A percentile compares a stretch with the other conserved stretches of the same genome.
Evolutionary conservation across 2,329 filamentous ascomycete species (phyloP).

Genomic region (Sphaceloma murrayae): DNA sequence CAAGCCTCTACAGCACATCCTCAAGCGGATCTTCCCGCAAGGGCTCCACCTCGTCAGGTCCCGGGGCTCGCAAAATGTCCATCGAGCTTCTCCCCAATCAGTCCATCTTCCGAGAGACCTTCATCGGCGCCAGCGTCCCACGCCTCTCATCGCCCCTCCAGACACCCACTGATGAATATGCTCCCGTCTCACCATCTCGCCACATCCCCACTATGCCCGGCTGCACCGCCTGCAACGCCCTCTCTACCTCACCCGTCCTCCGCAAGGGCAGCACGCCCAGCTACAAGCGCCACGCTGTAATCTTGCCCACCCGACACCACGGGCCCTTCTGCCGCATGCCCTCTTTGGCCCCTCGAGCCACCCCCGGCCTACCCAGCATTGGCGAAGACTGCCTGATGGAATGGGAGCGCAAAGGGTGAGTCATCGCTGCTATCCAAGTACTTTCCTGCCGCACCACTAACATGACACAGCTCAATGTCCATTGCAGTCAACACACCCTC

Average conservation of each 20-base stretch:
- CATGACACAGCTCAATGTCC: neutral
- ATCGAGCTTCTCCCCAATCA: conserved; percentile 16
- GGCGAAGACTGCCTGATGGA: conserved; percentile 17
- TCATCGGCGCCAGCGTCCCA: conserved; percentile 4
- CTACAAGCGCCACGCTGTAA: conserved; percentile 16
- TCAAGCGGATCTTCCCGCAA: conserved; percentile 9
- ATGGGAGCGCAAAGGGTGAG: conserved; percentile 15
- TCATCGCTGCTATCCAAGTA: neutral
- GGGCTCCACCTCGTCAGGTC: neutral
- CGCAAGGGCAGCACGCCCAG: neutral
- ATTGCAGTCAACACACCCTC: conserved; percentile 12
- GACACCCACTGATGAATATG: neutral
- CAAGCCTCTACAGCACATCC: conserved; percentile 6
- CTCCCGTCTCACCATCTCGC: neutral
- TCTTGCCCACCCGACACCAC: conserved; percentile 12
- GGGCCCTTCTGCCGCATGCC: conserved; percentile 16
- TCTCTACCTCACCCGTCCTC: conserved; percentile 7
- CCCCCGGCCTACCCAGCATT: conserved; percentile 9
- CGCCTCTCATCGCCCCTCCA: neutral
- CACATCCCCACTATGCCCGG: neutral
- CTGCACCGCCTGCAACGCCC: conserved; percentile 12
- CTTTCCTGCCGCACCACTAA: neutral
- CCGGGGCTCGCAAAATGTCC: conserved; percentile 6
- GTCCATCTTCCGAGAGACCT: conserved; percentile 14
- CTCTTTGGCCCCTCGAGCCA: neutral